Evolutionary conservation across 805 yeast species (phyloP), one percentile per base, ranked within the genome.

Genomic region (Ogataea angusta): DNA sequence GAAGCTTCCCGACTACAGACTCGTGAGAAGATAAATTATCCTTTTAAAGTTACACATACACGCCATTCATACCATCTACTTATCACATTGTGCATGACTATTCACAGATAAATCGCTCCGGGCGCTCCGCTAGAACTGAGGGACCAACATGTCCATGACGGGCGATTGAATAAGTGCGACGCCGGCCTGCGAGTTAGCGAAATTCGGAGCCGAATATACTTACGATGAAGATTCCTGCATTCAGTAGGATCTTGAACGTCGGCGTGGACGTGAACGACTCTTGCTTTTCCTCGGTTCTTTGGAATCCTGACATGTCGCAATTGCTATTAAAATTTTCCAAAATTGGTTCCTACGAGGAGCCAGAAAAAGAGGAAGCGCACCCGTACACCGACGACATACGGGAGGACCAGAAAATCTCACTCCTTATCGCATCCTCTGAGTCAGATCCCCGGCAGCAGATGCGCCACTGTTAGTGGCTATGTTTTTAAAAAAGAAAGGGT

Each of bases 131-230:
- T 54, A 61, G 32, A 64, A 52, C 52, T 84, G 91, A 38, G 93
- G 93, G 54, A 83, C 89, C 67, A 85, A 67, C 77, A 82, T 76
- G 43, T 84, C 91, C 86, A 82, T 82, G 56, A 82, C 65, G 52
- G 90, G 83, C 34, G 89, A 81, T 68, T 82, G 87, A 52, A 85
- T 76, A 62, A 85, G 76, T 17, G 79, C 78, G 51, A 83, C 85
- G 60, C 93, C 93, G 34, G 84, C 78, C 69, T 66, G 42, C 16
- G 13, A 25, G 49, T 49, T 44, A 47, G 52, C 46, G 43, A 24
- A 4, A 24, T 13, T 12, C 2, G 16, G 9, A 19, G 15, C 22
- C 3, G 15, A 23, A 22, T 12, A 9, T 27, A 59, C 64, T 40
- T 59, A 65, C 70, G 43, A 75, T 76, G 56, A 85, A 85, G 46